These are phyloP conservation scores for Eimeria praecox DNA, from an alignment of 169 alveolate genomes.

Conservation along the genomic window DNA sequence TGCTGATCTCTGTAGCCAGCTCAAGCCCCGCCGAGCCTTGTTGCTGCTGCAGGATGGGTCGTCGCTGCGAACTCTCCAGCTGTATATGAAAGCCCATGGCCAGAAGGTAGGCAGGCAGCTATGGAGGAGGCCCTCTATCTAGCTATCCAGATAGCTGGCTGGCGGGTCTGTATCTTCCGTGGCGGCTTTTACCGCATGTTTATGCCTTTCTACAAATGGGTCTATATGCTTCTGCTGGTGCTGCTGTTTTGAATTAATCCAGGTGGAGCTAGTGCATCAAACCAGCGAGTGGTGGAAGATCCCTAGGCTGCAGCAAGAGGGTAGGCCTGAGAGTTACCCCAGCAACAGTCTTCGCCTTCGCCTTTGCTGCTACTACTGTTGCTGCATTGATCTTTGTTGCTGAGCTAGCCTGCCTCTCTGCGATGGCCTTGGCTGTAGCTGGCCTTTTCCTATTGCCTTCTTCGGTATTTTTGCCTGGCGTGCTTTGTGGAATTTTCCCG, in stretches of 20 bases:
- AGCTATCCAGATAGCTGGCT: not conserved
- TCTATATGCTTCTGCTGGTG: not conserved
- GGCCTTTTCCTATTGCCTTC: not conserved
- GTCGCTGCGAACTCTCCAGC: conserved; percentile 34
- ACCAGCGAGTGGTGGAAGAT: conserved; percentile 35
- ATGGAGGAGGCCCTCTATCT: not conserved
- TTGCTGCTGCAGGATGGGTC: conserved; percentile 66
- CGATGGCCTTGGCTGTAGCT: not conserved
- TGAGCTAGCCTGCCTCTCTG: not conserved
- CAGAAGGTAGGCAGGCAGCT: conserved; percentile 20
- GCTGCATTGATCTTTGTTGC: not conserved
- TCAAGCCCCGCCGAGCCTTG: conserved; percentile 23
- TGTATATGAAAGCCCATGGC: conserved; percentile 16
- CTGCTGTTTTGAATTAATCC: not conserved
- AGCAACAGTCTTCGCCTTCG: not conserved
- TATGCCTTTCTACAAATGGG: not conserved
- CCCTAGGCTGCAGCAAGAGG: conserved; percentile 28
- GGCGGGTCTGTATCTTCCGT: not conserved
- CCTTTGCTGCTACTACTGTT: not conserved
- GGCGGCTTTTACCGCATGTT: not conserved
- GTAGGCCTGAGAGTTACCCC: not conserved
- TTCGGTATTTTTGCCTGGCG: not conserved
- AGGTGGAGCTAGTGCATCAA: conserved; percentile 45
- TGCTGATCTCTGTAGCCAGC: conserved; percentile 22
- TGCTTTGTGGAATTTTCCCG: not conserved